Percentiles rank a stretch among this genome's conserved stretches.
phyloP scores from a whole-genome alignment of 306 rosid species.

The Herpetospermum pedunculosum region DNA sequence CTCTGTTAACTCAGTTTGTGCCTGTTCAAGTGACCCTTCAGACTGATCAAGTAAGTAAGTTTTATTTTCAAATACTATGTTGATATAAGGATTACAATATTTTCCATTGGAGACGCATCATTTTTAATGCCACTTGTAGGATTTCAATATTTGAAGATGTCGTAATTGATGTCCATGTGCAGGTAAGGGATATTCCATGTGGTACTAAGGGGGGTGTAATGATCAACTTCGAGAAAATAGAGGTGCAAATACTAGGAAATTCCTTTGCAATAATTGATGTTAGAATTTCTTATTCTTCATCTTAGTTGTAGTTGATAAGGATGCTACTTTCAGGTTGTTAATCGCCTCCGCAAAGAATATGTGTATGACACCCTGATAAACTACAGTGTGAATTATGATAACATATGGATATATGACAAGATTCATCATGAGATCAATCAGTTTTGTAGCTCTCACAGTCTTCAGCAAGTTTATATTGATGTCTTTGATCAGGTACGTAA shows the following conservation, averaged over 20 bases:
- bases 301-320: conserved; percentile 7
- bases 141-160: neutral
- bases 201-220: conserved; percentile 95
- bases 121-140: neutral
- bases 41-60: conserved; percentile 55
- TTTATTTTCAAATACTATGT: neutral
- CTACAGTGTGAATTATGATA: conserved; percentile 74
- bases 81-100: neutral
- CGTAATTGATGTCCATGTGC: conserved; percentile 2
- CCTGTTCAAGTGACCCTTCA: conserved; percentile 92
- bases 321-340: conserved; percentile 55
- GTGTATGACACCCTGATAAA: conserved; percentile 71
- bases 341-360: conserved; percentile 61
- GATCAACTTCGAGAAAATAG: conserved; percentile 79
- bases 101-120: neutral
- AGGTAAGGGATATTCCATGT: conserved; percentile 91
- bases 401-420: conserved; percentile 94
- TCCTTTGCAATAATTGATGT: neutral
- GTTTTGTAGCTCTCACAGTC: conserved; percentile 79
- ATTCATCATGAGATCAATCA: conserved; percentile 93
- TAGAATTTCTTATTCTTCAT: neutral
- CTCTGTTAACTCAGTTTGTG: conserved; percentile 68
- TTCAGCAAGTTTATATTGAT: conserved; percentile 88
- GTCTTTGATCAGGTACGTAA: conserved; percentile 75
- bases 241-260: conserved; percentile 30